Conservation (phyloP, 2,329 filamentous ascomycete genomes). For the Aurifilum marmelostoma region DNA sequence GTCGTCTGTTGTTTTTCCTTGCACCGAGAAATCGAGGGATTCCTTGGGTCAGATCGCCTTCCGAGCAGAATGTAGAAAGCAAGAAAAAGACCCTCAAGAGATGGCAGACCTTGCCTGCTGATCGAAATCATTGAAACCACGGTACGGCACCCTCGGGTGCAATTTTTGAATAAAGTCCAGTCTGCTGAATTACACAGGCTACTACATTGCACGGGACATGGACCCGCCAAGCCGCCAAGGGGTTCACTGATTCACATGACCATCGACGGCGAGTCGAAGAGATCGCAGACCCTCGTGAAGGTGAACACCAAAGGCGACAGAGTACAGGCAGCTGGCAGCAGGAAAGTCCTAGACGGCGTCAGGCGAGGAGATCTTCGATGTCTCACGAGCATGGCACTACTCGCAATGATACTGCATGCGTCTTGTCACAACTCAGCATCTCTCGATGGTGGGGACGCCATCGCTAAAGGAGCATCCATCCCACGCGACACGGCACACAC, state of each 20-base stretch:
- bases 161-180: neutral
- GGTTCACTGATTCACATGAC: neutral
- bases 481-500: neutral
- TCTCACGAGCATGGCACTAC: neutral
- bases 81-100: neutral
- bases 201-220: neutral
- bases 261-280: neutral
- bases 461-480: neutral
- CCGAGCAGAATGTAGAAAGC: neutral
- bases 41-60: neutral
- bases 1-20: neutral
- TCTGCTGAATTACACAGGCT: constrained; percentile 3
- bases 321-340: neutral
- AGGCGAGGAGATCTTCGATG: neutral
- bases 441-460: neutral
- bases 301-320: neutral
- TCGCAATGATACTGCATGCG: neutral
- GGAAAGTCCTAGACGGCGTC: neutral
- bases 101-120: neutral
- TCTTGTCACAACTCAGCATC: neutral
- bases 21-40: neutral
- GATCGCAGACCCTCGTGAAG: neutral
- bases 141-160: neutral
- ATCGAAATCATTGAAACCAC: neutral
- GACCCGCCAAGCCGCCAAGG: neutral